Evolutionary conservation across 192 early-diverging fungal species (phyloP).

Genomic region (Coemansia sp.): DNA sequence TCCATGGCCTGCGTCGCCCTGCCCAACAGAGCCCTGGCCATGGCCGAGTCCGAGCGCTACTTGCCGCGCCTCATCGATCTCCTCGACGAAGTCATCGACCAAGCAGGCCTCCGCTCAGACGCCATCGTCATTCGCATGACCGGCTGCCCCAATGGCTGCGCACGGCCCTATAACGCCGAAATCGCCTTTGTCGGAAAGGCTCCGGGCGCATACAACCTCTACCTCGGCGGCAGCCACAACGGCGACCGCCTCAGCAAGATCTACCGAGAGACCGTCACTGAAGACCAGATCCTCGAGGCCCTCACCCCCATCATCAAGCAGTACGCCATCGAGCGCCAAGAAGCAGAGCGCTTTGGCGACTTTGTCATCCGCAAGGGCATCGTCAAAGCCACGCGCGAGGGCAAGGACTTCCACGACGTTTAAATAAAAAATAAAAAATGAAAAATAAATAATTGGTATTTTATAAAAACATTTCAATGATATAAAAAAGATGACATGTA

Average conservation of each 20-base stretch:
- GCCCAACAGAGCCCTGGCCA: conserved; percentile 92
- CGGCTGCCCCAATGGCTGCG: conserved; percentile 98
- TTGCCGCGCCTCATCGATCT: conserved; percentile 78
- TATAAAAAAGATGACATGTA: background rate
- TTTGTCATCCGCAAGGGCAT: conserved; percentile 89
- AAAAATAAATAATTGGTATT: background rate
- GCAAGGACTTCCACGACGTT: conserved; percentile 77
- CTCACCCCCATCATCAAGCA: conserved; percentile 81
- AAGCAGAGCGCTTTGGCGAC: conserved; percentile 91
- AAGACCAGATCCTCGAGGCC: conserved; percentile 81
- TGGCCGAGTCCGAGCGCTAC: conserved; percentile 98
- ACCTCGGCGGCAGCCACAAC: conserved; percentile 85
- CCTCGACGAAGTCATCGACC: conserved; percentile 80
- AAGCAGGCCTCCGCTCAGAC: conserved; percentile 79
- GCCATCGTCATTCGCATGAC: conserved; percentile 97
- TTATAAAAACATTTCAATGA: too few relatives aligned
- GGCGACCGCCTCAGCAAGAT: conserved; percentile 91
- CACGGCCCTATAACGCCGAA: conserved; percentile 91
- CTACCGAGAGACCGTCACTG: conserved; percentile 85
- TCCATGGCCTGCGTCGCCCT: conserved; percentile 96
- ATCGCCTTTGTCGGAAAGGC: conserved; percentile 97
- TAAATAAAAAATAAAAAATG: background rate
- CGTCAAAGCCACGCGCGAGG: conserved; percentile 76
- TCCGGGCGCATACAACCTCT: conserved; percentile 92
- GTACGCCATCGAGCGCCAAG: conserved; percentile 69